These are phyloP conservation scores for Benincasa hispida DNA, from an alignment of 306 rosid species.

Conservation along the genomic window DNA sequence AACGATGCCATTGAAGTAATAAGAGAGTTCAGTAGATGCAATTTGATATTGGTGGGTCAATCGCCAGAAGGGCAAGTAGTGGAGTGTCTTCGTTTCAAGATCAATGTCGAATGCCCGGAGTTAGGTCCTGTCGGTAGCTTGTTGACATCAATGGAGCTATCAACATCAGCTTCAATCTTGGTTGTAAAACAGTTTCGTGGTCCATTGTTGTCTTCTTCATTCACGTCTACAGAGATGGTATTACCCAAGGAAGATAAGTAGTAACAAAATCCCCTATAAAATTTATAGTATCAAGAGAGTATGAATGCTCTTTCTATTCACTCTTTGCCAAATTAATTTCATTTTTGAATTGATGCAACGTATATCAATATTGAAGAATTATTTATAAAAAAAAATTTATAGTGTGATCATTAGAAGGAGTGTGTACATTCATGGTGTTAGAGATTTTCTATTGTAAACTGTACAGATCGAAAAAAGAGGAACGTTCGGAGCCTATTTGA, in stretches of 20 bases:
- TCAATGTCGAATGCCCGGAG: conserved; percentile 26
- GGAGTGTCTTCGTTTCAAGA: conserved; percentile 14
- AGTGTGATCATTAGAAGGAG: too few relatives aligned
- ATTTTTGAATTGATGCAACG: too few relatives aligned
- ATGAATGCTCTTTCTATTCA: too few relatives aligned
- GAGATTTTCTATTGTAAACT: too few relatives aligned
- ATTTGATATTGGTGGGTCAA: conserved; percentile 44
- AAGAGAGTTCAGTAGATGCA: conserved; percentile 18
- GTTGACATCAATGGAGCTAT: conserved; percentile 26
- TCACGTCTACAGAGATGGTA: neutral
- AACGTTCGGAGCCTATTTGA: too few relatives aligned
- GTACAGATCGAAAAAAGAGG: too few relatives aligned
- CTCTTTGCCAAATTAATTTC: too few relatives aligned
- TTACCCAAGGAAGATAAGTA: conserved; percentile 1
- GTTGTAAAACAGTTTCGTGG: conserved; percentile 38
- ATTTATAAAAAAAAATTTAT: too few relatives aligned
- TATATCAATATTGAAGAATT: too few relatives aligned
- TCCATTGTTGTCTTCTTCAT: neutral
- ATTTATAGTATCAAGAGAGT: too few relatives aligned
- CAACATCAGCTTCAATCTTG: conserved; percentile 38
- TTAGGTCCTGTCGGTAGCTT: conserved; percentile 42
- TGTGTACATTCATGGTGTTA: too few relatives aligned
- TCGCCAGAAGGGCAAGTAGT: conserved; percentile 29
- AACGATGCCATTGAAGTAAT: conserved; percentile 18
- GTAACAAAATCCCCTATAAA: too few relatives aligned